phyloP scores from a whole-genome alignment of 2,329 filamentous ascomycete species.

The Fusarium succisae region DNA sequence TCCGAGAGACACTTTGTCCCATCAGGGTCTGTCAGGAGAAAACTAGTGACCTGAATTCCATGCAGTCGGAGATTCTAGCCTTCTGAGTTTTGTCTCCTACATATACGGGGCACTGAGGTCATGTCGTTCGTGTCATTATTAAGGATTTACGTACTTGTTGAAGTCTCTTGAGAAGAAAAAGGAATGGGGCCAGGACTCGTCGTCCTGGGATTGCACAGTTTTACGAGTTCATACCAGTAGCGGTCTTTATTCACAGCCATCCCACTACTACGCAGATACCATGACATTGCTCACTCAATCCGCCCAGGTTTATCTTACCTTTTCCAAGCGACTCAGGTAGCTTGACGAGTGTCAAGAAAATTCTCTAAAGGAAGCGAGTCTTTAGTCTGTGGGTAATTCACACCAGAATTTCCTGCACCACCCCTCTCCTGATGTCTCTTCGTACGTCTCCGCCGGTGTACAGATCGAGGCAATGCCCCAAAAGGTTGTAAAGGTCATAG shows the following conservation, averaged over 20 bases:
- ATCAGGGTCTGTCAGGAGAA: not conserved
- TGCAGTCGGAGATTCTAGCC: not conserved
- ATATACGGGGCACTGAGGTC: not conserved
- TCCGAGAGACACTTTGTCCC: constrained; percentile 30
- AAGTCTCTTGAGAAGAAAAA: not conserved
- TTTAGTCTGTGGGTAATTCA: not conserved
- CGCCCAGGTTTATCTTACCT: not conserved
- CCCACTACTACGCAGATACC: not conserved
- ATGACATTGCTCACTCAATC: not conserved
- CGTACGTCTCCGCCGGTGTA: not conserved
- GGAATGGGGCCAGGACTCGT: not conserved
- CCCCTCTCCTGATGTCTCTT: not conserved
- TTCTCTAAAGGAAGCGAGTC: not conserved
- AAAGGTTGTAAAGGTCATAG: not conserved
- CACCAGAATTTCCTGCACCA: not conserved
- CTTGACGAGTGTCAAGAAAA: not conserved
- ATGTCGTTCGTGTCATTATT: not conserved
- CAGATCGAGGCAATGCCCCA: not conserved
- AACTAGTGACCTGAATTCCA: constrained; percentile 4
- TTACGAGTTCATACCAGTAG: not conserved
- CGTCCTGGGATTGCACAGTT: not conserved
- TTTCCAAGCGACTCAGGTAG: not conserved
- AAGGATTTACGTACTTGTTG: not conserved
- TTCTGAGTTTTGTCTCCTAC: not conserved
- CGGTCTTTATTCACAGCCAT: not conserved